Percentiles rank a stretch among this genome's conserved stretches.
Conservation (phyloP, 2,329 filamentous ascomycete genomes). For the Phialophora verrucosa region DNA sequence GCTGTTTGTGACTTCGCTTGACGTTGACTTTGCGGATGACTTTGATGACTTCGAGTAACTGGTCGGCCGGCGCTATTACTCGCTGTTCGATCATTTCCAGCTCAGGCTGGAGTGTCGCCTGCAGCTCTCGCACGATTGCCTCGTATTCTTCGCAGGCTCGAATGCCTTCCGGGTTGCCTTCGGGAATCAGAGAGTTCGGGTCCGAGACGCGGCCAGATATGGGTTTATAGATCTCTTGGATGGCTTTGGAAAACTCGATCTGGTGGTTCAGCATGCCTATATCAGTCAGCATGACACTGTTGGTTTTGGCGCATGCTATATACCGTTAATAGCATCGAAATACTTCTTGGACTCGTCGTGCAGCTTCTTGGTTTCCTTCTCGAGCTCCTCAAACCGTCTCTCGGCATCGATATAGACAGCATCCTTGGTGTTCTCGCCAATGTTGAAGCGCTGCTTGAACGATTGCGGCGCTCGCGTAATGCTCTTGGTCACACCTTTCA, state of each 20-base stretch:
- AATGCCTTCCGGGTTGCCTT: conserved; percentile 93
- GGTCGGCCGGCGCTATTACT: conserved; percentile 89
- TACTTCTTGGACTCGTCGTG: conserved; percentile 98
- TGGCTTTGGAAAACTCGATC: conserved; percentile 96
- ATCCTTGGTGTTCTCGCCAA: conserved; percentile 95
- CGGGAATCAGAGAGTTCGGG: conserved; percentile 77
- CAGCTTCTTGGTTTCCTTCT: conserved; percentile 93
- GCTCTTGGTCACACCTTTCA: conserved; percentile 94
- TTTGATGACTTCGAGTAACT: conserved; percentile 94
- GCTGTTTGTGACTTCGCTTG: conserved; percentile 96
- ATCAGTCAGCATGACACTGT: conserved; percentile 18
- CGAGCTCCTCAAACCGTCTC: conserved; percentile 89
- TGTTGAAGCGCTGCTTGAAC: conserved; percentile 89
- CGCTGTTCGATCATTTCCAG: conserved; percentile 96
- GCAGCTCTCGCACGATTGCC: conserved; percentile 83
- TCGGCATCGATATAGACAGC: conserved; percentile 93
- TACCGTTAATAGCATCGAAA: conserved; percentile 92
- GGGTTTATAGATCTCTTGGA: conserved; percentile 96
- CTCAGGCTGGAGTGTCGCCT: conserved; percentile 86
- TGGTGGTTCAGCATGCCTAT: conserved; percentile 90
- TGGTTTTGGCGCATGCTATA: conserved; percentile 24
- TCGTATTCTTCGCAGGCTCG: conserved; percentile 96
- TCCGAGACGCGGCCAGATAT: conserved; percentile 96
- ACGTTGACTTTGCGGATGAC: conserved; percentile 83
- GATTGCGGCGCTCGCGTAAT: conserved; percentile 88